These are phyloP conservation scores for Macrophomina pseudophaseolina DNA, from an alignment of 2,329 filamentous ascomycete species.

Conservation along the genomic window DNA sequence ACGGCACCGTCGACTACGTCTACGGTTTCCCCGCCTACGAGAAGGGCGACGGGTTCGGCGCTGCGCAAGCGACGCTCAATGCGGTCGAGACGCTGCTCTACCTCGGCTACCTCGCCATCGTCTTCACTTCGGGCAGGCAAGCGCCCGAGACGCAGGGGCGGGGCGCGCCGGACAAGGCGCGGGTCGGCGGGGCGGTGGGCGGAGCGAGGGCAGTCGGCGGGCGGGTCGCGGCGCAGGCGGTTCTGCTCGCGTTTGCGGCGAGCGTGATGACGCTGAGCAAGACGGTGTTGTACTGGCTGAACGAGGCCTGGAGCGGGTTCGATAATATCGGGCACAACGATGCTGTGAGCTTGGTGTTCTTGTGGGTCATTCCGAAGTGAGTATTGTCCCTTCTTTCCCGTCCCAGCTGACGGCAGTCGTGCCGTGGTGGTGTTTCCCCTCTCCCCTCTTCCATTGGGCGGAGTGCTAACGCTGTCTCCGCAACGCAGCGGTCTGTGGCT, in stretches of 20 bases:
- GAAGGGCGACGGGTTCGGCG: constrained; percentile 73
- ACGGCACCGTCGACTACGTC: constrained; percentile 78
- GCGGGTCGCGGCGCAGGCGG: constrained; percentile 58
- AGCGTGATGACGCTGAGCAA: constrained; percentile 70
- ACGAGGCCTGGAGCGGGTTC: constrained; percentile 66
- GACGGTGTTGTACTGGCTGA: constrained; percentile 70
- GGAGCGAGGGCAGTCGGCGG: constrained; percentile 59
- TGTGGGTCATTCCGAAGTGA: constrained; percentile 73
- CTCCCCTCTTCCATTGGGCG: no score
- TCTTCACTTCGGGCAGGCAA: constrained; percentile 42
- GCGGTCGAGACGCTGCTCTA: constrained; percentile 71
- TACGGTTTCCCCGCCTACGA: constrained; percentile 79
- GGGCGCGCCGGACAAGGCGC: constrained; percentile 43
- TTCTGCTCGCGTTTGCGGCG: constrained; percentile 63
- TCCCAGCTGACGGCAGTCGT: neutral
- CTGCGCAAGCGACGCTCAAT: constrained; percentile 74
- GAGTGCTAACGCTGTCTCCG: constrained; percentile 29
- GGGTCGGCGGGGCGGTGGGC: constrained; percentile 50
- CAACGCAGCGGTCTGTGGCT: constrained; percentile 65
- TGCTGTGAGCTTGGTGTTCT: constrained; percentile 55
- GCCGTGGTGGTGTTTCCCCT: neutral
- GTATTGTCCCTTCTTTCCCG: constrained; percentile 33
- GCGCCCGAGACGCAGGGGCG: constrained; percentile 37
- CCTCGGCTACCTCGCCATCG: constrained; percentile 62
- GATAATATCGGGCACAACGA: constrained; percentile 68